Conservation (phyloP, 306 rosid species). For the Vachellia pachyceras region DNA sequence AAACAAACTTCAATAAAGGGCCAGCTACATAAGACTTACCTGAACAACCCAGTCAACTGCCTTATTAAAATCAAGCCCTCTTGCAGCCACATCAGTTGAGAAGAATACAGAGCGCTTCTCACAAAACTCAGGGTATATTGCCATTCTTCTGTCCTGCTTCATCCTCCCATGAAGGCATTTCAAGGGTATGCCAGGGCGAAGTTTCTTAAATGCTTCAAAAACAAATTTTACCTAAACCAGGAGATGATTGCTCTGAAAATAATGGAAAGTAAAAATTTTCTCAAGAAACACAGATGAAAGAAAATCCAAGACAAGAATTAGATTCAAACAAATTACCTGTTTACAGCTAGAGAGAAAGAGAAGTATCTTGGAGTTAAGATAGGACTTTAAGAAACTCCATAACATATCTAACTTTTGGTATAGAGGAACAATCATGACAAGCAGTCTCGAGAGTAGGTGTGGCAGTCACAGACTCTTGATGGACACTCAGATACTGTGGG, state of each 20-base stretch:
- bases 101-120: constrained; percentile 83
- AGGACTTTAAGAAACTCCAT: no score
- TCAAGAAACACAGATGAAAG: constrained; percentile 20
- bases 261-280: neutral
- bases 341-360: constrained; percentile 89
- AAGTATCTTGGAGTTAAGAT: constrained; percentile 17
- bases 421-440: no score
- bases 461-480: constrained; percentile 81
- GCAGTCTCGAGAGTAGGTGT: constrained; percentile 65
- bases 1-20: constrained; percentile 11
- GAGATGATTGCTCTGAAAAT: neutral
- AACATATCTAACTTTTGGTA: no score
- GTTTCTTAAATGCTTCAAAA: no score
- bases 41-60: constrained; percentile 98
- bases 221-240: no score
- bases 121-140: constrained; percentile 71
- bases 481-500: constrained; percentile 92
- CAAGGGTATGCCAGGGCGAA: constrained; percentile 66
- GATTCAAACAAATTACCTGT: constrained; percentile 56
- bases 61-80: constrained; percentile 95
- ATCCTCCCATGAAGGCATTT: constrained; percentile 90
- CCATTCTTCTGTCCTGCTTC: constrained; percentile 85
- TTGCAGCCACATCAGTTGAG: constrained; percentile 86
- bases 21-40: constrained; percentile 50
- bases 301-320: constrained; percentile 23